Evolutionary conservation across 2,329 filamentous ascomycete genomes (phyloP), one percentile per base, ranked within the genome.

Genomic region (Pseudocercospora ulei): DNA sequence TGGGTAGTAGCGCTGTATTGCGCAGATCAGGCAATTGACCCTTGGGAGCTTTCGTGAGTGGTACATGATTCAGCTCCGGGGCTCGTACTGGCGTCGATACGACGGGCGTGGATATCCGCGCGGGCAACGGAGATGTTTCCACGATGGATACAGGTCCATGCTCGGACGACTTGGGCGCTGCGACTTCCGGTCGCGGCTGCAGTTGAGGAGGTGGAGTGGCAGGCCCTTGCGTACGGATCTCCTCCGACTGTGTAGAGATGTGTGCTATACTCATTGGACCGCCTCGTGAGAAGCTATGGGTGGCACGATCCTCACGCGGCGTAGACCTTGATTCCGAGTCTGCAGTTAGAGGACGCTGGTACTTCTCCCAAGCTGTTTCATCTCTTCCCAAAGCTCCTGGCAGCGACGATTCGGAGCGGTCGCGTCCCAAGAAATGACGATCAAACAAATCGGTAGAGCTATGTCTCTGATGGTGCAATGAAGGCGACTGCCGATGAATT

Each of bases 221-320:
- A 12, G 28, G 5, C 8, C 16, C 19, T 11, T n/a, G 37, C 12
- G 13, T 17, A 18, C 8, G 27, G 12, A 7, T 11, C 17, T 30
- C 23, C 18, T 41, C 34, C 12, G 36, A 26, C 9, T 39, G 38
- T 3, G 33, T 24, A 18, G 46, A 35, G 13, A 49, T 36, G n/a
- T 44, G 37, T 30, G 36, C 44, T 19, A 49, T 49, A 13, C 41
- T 46, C 27, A 48, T 29, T 26, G 46, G 47, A 7, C 46, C 44
- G 16, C 24, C 29, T 13, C 26, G 38, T 7, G 46, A 47, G 34
- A 44, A 47, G 7, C 47, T 43, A 25, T 50, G 45, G 2, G 46
- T 7, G 18, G 39, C 17, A 11, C 40, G 41, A 31, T 41, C 34
- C 14, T 29, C 12, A 13, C 17, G 14, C 12, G 26, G 27, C 20